Evolutionary conservation across 2,329 filamentous ascomycete genomes (phyloP), one percentile per base, ranked within the genome.

Genomic region (Pyrenochaeta sp.): DNA sequence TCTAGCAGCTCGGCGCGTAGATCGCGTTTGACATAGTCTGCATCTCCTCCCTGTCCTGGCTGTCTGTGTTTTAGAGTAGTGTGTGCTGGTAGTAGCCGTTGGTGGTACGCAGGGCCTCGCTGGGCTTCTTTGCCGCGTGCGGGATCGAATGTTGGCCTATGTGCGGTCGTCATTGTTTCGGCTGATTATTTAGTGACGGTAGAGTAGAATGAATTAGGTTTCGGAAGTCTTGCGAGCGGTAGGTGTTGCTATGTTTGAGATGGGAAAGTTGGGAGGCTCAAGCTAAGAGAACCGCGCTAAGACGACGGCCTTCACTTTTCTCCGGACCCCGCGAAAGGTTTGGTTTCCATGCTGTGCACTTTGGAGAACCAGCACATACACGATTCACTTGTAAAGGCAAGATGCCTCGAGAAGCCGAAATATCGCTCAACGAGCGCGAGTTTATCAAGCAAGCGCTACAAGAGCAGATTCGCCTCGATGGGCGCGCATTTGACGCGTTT

Each of bases 131-230:
- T 97, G 75, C 95, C 95, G 74, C 89, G 87, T 85, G 93, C 91
- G 62, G 95, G 95, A 76, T 99, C 95, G 74, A 99, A 99, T 0
- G 95, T 99, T 51, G 95, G 95, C 79, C 95, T 90, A 74, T 88
- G 87, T 52, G 87, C 87, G 78, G 77, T 79, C 32, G 75, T 77
- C 81, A 82, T 82, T 12, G 59, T 78, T 52, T 11, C 10, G 30
- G 6, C 11, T 1, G 35, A n/a, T 45, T 42, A 21, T 49, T 20
- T 4, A 2, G 7, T 10, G 14, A 3, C 3, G 1, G 17, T 7
- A 7, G n/a, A 20, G 35, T 40, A 1, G 18, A 11, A 17, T 40
- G 18, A 15, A 12, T n/a, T 21, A 2, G 29, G 39, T 68, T 71
- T 72, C 69, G 69, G 69, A 67, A 68, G 69, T 72, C 69, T 72